phyloP scores from a whole-genome alignment of 345 rosid genomes.

The Psidium guajava region DNA sequence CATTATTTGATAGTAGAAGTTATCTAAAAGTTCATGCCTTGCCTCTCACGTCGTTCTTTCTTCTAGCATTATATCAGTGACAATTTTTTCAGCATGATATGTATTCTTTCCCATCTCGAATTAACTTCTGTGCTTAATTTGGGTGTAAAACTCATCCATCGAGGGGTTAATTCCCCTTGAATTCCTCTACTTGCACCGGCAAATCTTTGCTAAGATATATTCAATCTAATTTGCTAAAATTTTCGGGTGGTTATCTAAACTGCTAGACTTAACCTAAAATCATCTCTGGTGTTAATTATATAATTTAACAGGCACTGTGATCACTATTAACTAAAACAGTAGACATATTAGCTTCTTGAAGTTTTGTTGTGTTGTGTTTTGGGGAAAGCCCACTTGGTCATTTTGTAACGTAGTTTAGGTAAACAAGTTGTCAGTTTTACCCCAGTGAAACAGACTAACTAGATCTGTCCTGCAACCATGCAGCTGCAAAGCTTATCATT shows the following conservation, averaged over 20 bases:
- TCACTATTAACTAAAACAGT: background rate
- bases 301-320: background rate
- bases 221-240: background rate
- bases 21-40: background rate
- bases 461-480: background rate
- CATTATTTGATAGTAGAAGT: background rate
- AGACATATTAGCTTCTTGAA: background rate
- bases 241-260: background rate
- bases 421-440: background rate
- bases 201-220: background rate
- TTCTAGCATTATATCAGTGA: background rate
- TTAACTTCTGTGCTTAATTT: background rate
- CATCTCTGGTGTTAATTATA: background rate
- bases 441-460: background rate
- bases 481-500: background rate
- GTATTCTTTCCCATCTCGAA: background rate
- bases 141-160: background rate
- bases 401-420: background rate
- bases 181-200: background rate
- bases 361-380: background rate
- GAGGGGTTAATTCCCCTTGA: background rate
- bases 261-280: background rate
- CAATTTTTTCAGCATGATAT: background rate
- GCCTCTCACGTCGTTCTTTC: background rate
- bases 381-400: background rate